A percentile compares a stretch with the other conserved stretches of the same genome.
Evolutionary conservation across 2,329 filamentous ascomycete genomes (phyloP).

Genomic region (Phialophora macrospora): DNA sequence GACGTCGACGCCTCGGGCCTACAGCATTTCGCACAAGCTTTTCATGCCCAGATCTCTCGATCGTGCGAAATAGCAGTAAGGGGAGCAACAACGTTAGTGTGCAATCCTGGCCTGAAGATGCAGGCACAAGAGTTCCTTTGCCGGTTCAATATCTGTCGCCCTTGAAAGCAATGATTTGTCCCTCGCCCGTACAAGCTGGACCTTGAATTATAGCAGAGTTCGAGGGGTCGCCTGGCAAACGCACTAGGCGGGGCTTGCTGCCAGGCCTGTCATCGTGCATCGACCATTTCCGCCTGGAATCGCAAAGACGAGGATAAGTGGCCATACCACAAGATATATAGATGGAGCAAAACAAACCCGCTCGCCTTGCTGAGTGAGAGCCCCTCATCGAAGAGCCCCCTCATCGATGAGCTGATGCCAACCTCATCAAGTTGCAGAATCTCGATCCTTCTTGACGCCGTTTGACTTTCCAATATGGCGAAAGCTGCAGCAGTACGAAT

Average conservation of each 20-base stretch:
- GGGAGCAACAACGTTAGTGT: neutral
- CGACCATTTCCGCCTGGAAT: neutral
- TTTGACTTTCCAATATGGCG: neutral
- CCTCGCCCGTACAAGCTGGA: neutral
- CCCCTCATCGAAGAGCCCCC: neutral
- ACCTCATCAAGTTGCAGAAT: constrained; percentile 1
- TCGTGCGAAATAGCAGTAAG: neutral
- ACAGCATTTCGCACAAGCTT: neutral
- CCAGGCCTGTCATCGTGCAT: neutral
- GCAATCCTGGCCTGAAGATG: neutral
- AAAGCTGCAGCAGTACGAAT: neutral
- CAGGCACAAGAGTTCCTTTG: neutral
- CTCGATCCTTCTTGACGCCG: neutral
- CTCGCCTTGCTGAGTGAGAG: neutral
- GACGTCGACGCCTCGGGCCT: neutral
- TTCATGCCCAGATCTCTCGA: neutral
- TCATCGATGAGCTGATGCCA: constrained; percentile 1
- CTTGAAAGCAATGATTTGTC: neutral
- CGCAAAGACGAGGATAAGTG: neutral
- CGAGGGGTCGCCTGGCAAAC: neutral
- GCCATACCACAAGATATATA: neutral
- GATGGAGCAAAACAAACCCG: neutral
- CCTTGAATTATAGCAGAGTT: neutral
- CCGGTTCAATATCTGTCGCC: neutral
- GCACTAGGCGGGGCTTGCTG: neutral